Conservation (phyloP, 208 protist species). For the Crithidia brevicula region DNA sequence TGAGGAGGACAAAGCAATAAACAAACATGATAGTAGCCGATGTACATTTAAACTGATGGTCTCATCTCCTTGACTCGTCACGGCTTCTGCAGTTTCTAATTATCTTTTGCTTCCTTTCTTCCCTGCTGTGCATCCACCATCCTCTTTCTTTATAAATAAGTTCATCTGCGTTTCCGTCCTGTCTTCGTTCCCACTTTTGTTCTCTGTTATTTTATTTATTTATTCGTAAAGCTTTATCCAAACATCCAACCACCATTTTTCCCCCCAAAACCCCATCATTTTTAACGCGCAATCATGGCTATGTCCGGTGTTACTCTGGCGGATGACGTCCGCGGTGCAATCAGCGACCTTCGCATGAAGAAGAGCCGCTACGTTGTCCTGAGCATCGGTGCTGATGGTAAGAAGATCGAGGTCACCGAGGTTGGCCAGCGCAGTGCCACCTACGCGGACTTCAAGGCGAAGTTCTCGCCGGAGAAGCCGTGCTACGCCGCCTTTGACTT, state of each 20-base stretch:
- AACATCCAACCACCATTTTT: slow-evolving; percentile 12
- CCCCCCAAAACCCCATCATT: slow-evolving; percentile 9
- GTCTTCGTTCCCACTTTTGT: not conserved
- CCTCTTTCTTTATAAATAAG: no score
- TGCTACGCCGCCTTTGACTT: slow-evolving; percentile 94
- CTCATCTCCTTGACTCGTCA: no score
- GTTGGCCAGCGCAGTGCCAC: slow-evolving; percentile 46
- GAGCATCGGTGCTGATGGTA: slow-evolving; percentile 81
- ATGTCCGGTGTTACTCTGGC: slow-evolving; percentile 88
- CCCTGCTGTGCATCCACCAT: no score
- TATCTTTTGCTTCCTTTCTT: not conserved
- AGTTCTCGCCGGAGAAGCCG: slow-evolving; percentile 71
- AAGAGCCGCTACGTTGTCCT: slow-evolving; percentile 85
- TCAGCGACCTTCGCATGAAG: slow-evolving; percentile 88
- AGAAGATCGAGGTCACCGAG: slow-evolving; percentile 78
- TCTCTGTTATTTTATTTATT: no score
- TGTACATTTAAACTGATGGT: no score
- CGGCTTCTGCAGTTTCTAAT: no score
- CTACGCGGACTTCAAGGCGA: slow-evolving; percentile 79
- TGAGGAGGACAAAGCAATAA: no score
- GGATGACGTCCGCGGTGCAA: slow-evolving; percentile 57
- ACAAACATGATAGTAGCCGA: no score
- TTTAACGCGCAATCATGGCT: slow-evolving; percentile 49
- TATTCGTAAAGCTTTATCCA: not conserved
- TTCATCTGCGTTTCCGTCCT: not conserved